Evolutionary conservation across 2,329 filamentous ascomycete species (phyloP).

Genomic region (Sclerotinia minor): DNA sequence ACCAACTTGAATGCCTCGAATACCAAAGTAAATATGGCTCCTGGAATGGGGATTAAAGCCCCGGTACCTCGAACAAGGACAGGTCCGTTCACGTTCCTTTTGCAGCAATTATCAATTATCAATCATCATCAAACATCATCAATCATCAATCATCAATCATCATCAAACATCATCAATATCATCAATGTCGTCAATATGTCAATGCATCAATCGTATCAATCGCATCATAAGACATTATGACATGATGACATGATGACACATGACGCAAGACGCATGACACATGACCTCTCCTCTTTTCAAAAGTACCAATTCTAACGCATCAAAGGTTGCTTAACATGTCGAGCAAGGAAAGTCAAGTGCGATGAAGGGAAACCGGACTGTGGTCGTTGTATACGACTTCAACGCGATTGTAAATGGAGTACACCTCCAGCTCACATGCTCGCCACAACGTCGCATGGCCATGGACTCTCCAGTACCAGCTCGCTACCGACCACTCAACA

Average conservation of each 20-base stretch:
- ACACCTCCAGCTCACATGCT: constrained; percentile 20
- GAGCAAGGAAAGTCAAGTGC: constrained; percentile 70
- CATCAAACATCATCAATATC: neutral
- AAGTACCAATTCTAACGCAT: constrained; percentile 17
- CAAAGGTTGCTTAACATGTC: constrained; percentile 62
- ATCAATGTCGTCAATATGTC: neutral
- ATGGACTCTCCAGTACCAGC: constrained; percentile 14
- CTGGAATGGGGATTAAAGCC: constrained; percentile 39
- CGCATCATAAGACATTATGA: neutral
- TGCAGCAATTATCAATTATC: neutral
- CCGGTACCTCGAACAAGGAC: constrained; percentile 39
- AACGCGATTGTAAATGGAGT: constrained; percentile 39
- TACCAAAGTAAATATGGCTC: constrained; percentile 32
- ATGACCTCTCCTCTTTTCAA: neutral
- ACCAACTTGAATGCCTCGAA: constrained; percentile 13
- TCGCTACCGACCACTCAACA: constrained; percentile 22
- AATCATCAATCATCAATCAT: neutral
- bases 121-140: neutral
- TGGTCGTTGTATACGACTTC: constrained; percentile 44
- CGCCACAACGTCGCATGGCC: constrained; percentile 23
- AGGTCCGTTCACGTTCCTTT: constrained; percentile 29
- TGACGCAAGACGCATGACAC: neutral
- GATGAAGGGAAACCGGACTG: constrained; percentile 67
- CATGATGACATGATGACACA: too few species aligned
- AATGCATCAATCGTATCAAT: neutral